Base-by-base conservation (phyloP, 1,139 yeast genomes). In the Wickerhamiella pararugosa region DNA sequence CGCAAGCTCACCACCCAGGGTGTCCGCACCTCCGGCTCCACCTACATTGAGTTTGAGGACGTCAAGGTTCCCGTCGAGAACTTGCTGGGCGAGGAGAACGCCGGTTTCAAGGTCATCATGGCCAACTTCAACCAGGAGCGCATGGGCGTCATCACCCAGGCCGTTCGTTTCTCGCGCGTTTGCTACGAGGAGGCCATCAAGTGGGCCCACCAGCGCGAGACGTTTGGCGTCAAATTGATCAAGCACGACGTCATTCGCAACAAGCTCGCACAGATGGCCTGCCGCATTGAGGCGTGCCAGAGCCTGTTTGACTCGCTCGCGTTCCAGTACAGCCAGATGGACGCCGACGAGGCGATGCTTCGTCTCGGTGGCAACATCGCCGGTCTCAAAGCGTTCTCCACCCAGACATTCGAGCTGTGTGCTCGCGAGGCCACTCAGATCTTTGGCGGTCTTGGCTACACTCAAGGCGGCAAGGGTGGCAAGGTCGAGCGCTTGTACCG, bases 351-450 rank as follows among this genome's bases (percentile, higher is more conserved):
- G 47, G 65, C 67, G 39, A 58, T 58, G 57, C 45, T 62, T 31
- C 57, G 65, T 30, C 56, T 65, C n/a, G 69, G 69, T 32, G 69
- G 70, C n/a, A 60, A 64, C 42, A 64, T 65, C 45, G 69, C 70
- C 29, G 68, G 67, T 11, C 54, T 58, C 50, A 65, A 65, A 53
- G 69, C 69, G 8, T 59, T 60, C 45, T 48, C 62, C 37, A 63
- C 69, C 11, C 67, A 63, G 50, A 55, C 63, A 15, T 54, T 64
- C 49, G 69, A 65, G 53, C 57, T 53, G 47, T 64, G 67, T 47
- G 69, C 69, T 25, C 59, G 69, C 29, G 70, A 65, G 45, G 69
- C 69, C 1, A 58, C 67, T 7, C 70, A 65, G 53, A 61, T 65
- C 50, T 65, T 64, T 50, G 69, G 69, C 36, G 69, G 69, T 34